A percentile compares a stretch with the other conserved stretches of the same genome.
Evolutionary conservation across 257 asterid species (phyloP).

Genomic region (Galeopsis tetrahit): DNA sequence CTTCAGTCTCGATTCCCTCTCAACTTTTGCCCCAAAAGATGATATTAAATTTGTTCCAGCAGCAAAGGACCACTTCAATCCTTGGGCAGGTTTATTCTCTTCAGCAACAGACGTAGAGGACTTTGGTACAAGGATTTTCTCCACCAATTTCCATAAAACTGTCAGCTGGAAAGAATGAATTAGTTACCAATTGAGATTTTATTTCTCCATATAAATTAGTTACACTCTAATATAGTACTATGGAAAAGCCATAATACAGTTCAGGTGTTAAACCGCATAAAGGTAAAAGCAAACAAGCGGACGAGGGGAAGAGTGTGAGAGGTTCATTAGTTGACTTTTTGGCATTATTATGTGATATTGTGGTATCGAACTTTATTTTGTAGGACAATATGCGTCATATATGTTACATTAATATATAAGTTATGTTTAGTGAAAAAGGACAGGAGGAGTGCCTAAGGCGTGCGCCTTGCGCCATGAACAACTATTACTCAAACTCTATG

Average conservation of each 20-base stretch:
- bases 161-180: conserved; percentile 75
- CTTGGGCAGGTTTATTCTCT: conserved; percentile 62
- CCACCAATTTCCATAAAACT: conserved; percentile 97
- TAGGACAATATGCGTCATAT: not conserved
- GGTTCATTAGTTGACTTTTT: not conserved
- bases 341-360: not conserved
- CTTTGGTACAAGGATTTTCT: conserved; percentile 70
- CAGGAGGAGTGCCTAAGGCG: not conserved
- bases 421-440: not conserved
- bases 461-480: not conserved
- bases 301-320: not conserved
- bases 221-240: conserved; percentile 2
- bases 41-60: conserved; percentile 78
- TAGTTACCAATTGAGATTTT: conserved; percentile 61
- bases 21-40: conserved; percentile 64
- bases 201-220: conserved; percentile 10
- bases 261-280: too few relatives aligned
- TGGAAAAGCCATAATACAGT: not conserved
- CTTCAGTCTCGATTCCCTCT: conserved; percentile 76
- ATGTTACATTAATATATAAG: not conserved
- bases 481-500: not conserved
- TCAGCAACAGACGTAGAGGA: conserved; percentile 51
- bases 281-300: not conserved
- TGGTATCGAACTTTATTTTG: not conserved
- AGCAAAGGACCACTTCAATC: conserved; percentile 79